These are phyloP conservation scores for Ophiostoma tasmaniense DNA, from an alignment of 2,329 filamentous ascomycete species.

Conservation along the genomic window DNA sequence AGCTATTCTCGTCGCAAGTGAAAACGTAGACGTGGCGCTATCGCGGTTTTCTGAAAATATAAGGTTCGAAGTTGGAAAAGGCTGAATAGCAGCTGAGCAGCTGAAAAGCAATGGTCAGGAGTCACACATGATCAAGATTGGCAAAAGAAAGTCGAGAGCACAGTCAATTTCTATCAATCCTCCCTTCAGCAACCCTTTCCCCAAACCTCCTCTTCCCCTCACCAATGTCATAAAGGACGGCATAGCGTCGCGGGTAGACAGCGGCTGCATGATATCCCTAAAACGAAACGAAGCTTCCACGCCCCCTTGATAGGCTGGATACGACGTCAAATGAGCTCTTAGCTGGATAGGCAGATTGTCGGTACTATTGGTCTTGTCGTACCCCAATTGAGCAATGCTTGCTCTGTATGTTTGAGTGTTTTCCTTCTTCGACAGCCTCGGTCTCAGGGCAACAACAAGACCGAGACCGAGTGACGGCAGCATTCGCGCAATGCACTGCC, in stretches of 20 bases:
- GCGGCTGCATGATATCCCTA: slow-evolving; percentile 1
- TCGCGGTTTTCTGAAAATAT: background rate
- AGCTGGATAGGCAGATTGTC: background rate
- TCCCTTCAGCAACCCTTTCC: background rate
- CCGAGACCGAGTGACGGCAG: background rate
- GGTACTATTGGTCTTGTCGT: background rate
- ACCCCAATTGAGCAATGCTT: background rate
- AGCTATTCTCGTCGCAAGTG: background rate
- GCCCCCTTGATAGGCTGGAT: background rate
- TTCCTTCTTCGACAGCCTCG: background rate
- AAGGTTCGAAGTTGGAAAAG: background rate
- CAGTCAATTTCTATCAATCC: background rate
- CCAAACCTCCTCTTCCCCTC: background rate
- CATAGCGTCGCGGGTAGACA: background rate
- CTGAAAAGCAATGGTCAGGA: background rate
- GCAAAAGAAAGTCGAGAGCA: background rate
- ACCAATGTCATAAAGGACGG: background rate
- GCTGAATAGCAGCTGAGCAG: background rate
- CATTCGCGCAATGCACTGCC: background rate
- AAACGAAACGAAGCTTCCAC: background rate
- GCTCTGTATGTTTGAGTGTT: background rate
- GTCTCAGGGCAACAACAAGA: background rate
- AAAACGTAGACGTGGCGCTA: background rate
- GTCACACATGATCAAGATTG: background rate
- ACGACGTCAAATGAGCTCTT: background rate